phyloP scores from a whole-genome alignment of 495 filamentous ascomycete species.

The Tetracladium marchalianum region DNA sequence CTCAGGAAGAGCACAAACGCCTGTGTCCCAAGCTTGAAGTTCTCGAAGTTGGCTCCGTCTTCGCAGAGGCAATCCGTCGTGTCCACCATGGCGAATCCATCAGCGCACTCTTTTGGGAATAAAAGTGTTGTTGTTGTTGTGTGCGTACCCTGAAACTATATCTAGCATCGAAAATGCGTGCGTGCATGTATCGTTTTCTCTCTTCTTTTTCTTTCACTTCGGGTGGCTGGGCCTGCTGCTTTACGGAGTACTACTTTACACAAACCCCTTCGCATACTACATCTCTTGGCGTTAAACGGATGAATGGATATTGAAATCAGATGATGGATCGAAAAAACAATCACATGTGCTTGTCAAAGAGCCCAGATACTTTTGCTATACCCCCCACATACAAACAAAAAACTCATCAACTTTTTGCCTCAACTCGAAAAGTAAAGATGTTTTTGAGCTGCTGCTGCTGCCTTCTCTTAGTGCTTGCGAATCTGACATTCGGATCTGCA shows the following conservation, averaged over 20 bases:
- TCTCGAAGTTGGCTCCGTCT: slow-evolving; percentile 82
- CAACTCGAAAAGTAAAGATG: background rate
- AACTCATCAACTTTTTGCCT: too few relatives aligned
- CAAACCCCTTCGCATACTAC: background rate
- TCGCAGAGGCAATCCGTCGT: slow-evolving; percentile 92
- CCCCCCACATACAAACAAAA: background rate
- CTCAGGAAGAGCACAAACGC: slow-evolving; percentile 70
- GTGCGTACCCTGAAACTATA: slow-evolving; percentile 7
- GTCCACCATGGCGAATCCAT: slow-evolving; percentile 98
- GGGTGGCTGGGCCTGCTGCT: background rate
- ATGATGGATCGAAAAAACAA: background rate
- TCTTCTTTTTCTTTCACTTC: background rate
- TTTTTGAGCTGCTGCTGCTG: too few relatives aligned
- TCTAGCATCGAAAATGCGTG: slow-evolving; percentile 4
- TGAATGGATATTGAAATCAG: background rate
- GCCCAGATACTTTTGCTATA: slow-evolving; percentile 22
- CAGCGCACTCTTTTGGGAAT: slow-evolving; percentile 91
- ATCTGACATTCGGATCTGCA: too few relatives aligned
- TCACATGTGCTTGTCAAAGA: background rate
- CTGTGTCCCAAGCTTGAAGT: slow-evolving; percentile 82
- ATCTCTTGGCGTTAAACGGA: slow-evolving; percentile 16
- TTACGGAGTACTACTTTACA: background rate
- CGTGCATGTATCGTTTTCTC: background rate
- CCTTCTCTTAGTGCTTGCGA: too few relatives aligned
- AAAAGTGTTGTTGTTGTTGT: slow-evolving; percentile 37